Base-by-base conservation (phyloP, 768 basidiomycete genomes). In the Pleurotus pulmonarius region DNA sequence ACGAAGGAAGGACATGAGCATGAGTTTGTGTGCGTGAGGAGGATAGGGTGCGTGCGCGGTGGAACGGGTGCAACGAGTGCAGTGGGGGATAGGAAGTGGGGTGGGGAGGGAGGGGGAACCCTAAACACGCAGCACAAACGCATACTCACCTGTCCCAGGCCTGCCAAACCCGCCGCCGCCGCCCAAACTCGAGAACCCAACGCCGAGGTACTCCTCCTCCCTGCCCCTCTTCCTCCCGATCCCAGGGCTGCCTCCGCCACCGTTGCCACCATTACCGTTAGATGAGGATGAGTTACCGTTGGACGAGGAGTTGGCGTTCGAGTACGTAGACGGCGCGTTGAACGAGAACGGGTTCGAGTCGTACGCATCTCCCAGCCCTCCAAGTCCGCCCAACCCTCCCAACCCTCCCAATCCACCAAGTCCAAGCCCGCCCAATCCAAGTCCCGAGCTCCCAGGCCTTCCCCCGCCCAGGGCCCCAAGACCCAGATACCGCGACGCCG, bases 331-430 rank as follows among this genome's bases (percentile, higher is more conserved):
- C 46, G 66, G 67, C 48, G 65, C 61, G 57, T 64, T 67, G 63
- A 83, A 83, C 67, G 81, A 83, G 81, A 83, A 83, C 60, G 83
- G 83, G 51, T 80, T 83, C 68, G 47, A 57, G 45, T 82, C 82
- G 68, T 71, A 53, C 8, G 16, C 44, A 46, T 40, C 57, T 15
- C 12, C 25, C 5, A 25, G 26, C 26, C 48, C 29, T 11, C 29
- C 29, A 5, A 37, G 15, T 9, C 48, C 34, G 11, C 48, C 48
- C 49, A 15, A 15, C 8, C 22, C 15, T 2, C 48, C 25, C 5
- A 25, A 15, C 26, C 48, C 29, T 11, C 29, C 29, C 11, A 37
- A 7, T 9, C 48, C 34, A 15, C 48, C 48, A 37, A 47, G 46
- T 11, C 26, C 46, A 16, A 24, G n/a, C 6, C 18, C 24, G 3